Conservation (phyloP, 495 filamentous ascomycete species). For the Lasiosphaeriaceae sp. region DNA sequence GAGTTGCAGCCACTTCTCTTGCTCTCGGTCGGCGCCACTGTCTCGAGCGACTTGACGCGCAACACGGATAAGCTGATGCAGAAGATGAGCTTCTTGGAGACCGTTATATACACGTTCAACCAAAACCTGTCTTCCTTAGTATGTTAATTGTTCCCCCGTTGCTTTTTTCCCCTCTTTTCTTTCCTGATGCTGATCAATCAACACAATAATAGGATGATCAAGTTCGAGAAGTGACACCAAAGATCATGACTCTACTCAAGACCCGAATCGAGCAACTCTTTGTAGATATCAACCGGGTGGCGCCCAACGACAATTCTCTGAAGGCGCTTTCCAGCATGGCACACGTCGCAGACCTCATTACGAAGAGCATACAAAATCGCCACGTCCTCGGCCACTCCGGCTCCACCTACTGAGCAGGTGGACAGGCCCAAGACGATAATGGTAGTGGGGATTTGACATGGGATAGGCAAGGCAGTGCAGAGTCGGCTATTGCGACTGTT, state of each 20-base stretch:
- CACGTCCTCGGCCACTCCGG: not conserved
- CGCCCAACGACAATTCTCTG: constrained; percentile 59
- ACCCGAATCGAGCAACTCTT: constrained; percentile 68
- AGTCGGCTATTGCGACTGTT: not conserved
- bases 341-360: constrained; percentile 22
- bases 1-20: constrained; percentile 72
- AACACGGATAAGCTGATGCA: constrained; percentile 42
- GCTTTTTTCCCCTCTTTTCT: not conserved
- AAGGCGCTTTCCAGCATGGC: constrained; percentile 59
- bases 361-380: constrained; percentile 9
- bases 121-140: constrained; percentile 43
- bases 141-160: constrained; percentile 27
- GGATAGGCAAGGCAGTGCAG: not conserved
- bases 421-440: not conserved
- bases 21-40: constrained; percentile 77
- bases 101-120: constrained; percentile 54
- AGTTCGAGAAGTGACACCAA: constrained; percentile 65
- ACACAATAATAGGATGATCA: constrained; percentile 60
- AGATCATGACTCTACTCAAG: constrained; percentile 69
- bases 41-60: constrained; percentile 65
- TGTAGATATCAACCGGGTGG: constrained; percentile 58
- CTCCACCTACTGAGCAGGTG: not conserved
- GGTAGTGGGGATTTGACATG: not conserved
- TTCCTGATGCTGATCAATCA: constrained; percentile 11
- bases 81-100: constrained; percentile 76